phyloP scores from a whole-genome alignment of 1,284 basidiomycete genomes.

The Fistulinella cinereoalba region DNA sequence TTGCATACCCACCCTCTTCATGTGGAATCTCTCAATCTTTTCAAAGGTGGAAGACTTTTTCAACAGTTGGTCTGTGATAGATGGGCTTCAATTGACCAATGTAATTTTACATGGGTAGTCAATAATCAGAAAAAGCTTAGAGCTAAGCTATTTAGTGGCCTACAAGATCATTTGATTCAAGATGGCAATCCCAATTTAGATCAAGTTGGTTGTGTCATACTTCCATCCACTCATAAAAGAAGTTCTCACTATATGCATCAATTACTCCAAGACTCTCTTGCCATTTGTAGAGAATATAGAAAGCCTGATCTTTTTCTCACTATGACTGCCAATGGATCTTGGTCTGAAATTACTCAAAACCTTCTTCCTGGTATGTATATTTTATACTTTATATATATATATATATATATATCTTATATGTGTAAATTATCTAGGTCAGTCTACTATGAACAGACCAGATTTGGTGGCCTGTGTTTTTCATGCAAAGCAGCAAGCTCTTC shows the following conservation, averaged over 20 bases:
- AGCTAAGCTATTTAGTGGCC: constrained; percentile 24
- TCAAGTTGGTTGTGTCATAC: constrained; percentile 1
- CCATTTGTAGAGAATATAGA: neutral
- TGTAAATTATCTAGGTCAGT: constrained; percentile 29
- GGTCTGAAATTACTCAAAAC: constrained; percentile 42
- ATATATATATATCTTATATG: neutral
- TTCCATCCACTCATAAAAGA: constrained; percentile 2
- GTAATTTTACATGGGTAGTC: constrained; percentile 26
- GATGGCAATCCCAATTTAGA: constrained; percentile 4
- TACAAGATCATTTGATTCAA: constrained; percentile 2
- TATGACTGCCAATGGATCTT: constrained; percentile 39
- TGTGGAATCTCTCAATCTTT: constrained; percentile 22
- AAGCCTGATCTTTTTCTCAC: constrained; percentile 3
- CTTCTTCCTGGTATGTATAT: constrained; percentile 30
- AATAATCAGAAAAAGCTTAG: constrained; percentile 39
- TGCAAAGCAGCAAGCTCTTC: constrained; percentile 37
- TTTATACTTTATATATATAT: neutral
- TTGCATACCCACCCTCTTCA: neutral
- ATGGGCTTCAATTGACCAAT: constrained; percentile 36
- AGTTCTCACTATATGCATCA: constrained; percentile 1
- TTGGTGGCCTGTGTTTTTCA: constrained; percentile 46
- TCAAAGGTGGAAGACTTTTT: constrained; percentile 40
- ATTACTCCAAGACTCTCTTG: constrained; percentile 1
- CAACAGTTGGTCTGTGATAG: constrained; percentile 40
- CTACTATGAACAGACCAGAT: constrained; percentile 42